phyloP scores from a whole-genome alignment of 1,139 yeast species.

The Blastobotrys ciferrii region DNA sequence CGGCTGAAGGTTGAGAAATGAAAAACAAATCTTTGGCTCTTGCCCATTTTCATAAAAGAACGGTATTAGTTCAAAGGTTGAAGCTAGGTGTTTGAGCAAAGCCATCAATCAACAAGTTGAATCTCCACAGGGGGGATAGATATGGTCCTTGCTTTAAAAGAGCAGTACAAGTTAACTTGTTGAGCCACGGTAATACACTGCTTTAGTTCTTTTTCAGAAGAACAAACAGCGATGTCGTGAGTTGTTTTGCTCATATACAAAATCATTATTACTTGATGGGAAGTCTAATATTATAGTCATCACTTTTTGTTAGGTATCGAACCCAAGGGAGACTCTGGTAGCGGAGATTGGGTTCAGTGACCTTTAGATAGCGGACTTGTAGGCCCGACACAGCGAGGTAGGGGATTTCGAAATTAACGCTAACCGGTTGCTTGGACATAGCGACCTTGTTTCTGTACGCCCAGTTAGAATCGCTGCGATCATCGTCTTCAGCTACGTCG shows the following conservation, averaged over 20 bases:
- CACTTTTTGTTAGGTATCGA: slow-evolving; percentile 80
- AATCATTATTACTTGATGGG: slow-evolving; percentile 16
- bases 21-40: too few species aligned
- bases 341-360: slow-evolving; percentile 81
- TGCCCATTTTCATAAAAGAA: too few species aligned
- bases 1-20: too few species aligned
- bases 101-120: too few species aligned
- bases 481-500: slow-evolving; percentile 45
- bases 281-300: slow-evolving; percentile 72
- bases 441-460: slow-evolving; percentile 16
- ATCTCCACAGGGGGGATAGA: too few species aligned
- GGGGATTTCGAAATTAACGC: slow-evolving; percentile 89
- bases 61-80: too few species aligned
- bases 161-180: too few species aligned
- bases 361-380: slow-evolving; percentile 86
- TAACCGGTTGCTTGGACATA: slow-evolving; percentile 36
- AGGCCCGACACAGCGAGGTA: slow-evolving; percentile 92
- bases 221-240: too few species aligned
- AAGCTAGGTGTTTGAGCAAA: too few species aligned
- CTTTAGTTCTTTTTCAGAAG: too few species aligned
- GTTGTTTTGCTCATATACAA: neutral
- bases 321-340: slow-evolving; percentile 95
- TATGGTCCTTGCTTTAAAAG: too few species aligned
- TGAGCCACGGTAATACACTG: too few species aligned
- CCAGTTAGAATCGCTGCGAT: slow-evolving; percentile 19